Conservation (phyloP, 768 basidiomycete genomes). For the Hydnomerulius pinastri region DNA sequence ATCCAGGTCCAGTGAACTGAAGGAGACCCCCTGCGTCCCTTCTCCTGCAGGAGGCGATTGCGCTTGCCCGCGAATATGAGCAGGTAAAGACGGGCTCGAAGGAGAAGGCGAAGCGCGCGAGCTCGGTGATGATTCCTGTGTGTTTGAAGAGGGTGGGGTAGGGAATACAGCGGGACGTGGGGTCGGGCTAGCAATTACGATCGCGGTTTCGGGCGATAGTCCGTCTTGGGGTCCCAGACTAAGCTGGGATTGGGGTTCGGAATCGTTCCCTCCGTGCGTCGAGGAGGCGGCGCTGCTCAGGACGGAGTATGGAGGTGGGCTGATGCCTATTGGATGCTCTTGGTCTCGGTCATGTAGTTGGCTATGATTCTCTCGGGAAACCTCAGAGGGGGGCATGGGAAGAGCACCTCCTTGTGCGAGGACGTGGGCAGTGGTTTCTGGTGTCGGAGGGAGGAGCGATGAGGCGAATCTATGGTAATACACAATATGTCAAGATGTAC, state of each 20-base stretch:
- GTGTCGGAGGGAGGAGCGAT: constrained; percentile 73
- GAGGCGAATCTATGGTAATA: constrained; percentile 53
- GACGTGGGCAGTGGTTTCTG: constrained; percentile 68
- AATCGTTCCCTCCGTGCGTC: background rate
- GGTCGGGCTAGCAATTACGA: constrained; percentile 16
- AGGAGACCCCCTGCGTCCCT: constrained; percentile 7
- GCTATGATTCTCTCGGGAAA: background rate
- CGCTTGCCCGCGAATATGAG: constrained; percentile 13
- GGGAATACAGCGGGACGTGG: constrained; percentile 18
- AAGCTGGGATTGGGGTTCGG: background rate
- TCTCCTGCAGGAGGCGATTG: background rate
- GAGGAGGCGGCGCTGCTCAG: background rate
- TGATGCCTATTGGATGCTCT: background rate
- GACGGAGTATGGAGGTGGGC: background rate
- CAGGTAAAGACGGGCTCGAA: constrained; percentile 21
- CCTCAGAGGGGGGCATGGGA: constrained; percentile 5
- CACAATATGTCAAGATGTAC: background rate
- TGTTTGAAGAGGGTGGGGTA: constrained; percentile 19
- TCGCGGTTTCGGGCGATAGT: constrained; percentile 13
- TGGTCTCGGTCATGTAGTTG: background rate
- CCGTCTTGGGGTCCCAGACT: constrained; percentile 4
- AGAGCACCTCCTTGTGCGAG: constrained; percentile 62
- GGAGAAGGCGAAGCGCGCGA: constrained; percentile 31
- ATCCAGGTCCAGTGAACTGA: constrained; percentile 11
- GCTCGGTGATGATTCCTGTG: constrained; percentile 16